Evolutionary conservation across 2,329 filamentous ascomycete genomes (phyloP).

Genomic region (Ambrosiella cleistominuta): DNA sequence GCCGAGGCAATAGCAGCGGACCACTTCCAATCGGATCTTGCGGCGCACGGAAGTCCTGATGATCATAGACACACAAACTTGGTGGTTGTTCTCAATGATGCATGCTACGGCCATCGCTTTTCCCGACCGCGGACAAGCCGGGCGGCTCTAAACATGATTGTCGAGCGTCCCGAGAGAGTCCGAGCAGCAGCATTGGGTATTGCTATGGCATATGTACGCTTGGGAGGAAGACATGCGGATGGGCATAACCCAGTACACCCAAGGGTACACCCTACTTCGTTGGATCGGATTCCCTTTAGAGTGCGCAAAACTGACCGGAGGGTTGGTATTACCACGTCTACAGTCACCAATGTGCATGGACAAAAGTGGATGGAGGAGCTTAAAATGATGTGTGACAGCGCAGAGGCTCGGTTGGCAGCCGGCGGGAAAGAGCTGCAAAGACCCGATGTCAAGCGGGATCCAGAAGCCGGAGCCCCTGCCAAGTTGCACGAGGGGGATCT

Average conservation of each 20-base stretch:
- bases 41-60: conserved; percentile 35
- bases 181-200: conserved; percentile 69
- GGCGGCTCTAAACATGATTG: conserved; percentile 56
- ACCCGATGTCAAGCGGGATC: conserved; percentile 39
- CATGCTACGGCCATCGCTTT: conserved; percentile 86
- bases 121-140: conserved; percentile 65
- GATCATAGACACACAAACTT: conserved; percentile 37
- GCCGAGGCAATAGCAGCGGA: conserved; percentile 42
- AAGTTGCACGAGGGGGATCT: conserved; percentile 76
- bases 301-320: conserved; percentile 65
- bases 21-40: conserved; percentile 54
- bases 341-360: conserved; percentile 83
- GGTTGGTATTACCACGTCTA: conserved; percentile 52
- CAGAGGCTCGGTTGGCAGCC: conserved; percentile 58
- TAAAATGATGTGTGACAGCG: conserved; percentile 63
- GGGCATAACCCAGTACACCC: conserved; percentile 52
- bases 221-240: conserved; percentile 63
- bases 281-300: conserved; percentile 55
- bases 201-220: conserved; percentile 73
- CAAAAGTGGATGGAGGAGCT: conserved; percentile 87
- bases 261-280: conserved; percentile 32
- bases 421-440: conserved; percentile 64
- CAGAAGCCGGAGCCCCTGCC: conserved; percentile 25
- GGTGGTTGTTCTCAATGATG: conserved; percentile 76
- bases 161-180: conserved; percentile 83